Percentiles rank a stretch among this genome's conserved stretches.
Conservation (phyloP, 140 eudicot genomes). For the Cichorium intybus region DNA sequence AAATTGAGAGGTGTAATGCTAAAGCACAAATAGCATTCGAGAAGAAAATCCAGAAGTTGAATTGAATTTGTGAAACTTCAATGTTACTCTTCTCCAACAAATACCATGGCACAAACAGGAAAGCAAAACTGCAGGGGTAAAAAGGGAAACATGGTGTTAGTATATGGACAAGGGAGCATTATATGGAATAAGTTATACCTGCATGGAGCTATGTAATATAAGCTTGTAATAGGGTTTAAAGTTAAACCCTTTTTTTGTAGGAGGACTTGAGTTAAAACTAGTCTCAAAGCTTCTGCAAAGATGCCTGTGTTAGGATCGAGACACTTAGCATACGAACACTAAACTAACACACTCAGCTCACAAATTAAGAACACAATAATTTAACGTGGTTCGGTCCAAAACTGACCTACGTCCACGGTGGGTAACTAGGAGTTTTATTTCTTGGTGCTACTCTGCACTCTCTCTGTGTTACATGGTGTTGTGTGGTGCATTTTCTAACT, state of each 20-base stretch:
- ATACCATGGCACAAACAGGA: slow-evolving; percentile 92
- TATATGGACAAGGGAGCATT: neutral
- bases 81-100: slow-evolving; percentile 80
- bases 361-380: too few species aligned
- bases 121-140: slow-evolving; percentile 59
- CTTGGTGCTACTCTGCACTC: too few species aligned
- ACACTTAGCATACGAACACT: too few species aligned
- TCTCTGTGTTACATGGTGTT: too few species aligned
- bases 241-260: slow-evolving; percentile 94
- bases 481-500: too few species aligned
- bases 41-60: slow-evolving; percentile 93
- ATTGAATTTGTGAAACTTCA: slow-evolving; percentile 77
- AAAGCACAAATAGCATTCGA: slow-evolving; percentile 85
- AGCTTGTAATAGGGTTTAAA: slow-evolving; percentile 90
- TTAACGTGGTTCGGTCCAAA: too few species aligned
- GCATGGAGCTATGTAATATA: slow-evolving; percentile 99
- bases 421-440: too few species aligned
- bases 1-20: slow-evolving; percentile 83
- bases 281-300: slow-evolving; percentile 93
- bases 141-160: neutral
- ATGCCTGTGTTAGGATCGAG: slow-evolving; percentile 93
- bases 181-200: slow-evolving; percentile 38
- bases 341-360: too few species aligned
- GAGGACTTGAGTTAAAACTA: slow-evolving; percentile 95
- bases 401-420: too few species aligned